Conservation (phyloP, 805 yeast species). For the Komagataella pseudopastoris region DNA sequence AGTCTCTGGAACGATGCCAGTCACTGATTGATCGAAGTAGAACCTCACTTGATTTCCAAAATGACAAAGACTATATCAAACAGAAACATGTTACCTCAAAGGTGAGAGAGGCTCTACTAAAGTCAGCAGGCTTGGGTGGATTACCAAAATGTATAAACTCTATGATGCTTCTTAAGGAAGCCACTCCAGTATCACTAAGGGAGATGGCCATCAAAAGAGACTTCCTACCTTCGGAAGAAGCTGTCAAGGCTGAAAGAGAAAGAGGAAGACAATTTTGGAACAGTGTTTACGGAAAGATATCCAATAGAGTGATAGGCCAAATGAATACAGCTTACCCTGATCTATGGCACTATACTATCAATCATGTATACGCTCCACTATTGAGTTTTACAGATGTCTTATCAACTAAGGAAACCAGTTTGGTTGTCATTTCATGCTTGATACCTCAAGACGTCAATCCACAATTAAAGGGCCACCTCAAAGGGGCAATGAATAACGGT, state of each 20-base stretch:
- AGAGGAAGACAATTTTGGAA: slow-evolving; percentile 64
- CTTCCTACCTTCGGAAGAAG: slow-evolving; percentile 5
- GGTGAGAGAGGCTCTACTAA: slow-evolving; percentile 66
- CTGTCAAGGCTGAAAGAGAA: slow-evolving; percentile 7
- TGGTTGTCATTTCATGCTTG: slow-evolving; percentile 65
- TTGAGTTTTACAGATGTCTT: slow-evolving; percentile 56
- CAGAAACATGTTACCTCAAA: slow-evolving; percentile 18
- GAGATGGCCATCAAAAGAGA: slow-evolving; percentile 10
- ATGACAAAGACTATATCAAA: background rate
- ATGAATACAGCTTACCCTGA: slow-evolving; percentile 74
- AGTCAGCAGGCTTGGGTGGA: slow-evolving; percentile 70
- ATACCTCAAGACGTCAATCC: slow-evolving; percentile 92
- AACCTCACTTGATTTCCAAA: slow-evolving; percentile 8
- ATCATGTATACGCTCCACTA: slow-evolving; percentile 67
- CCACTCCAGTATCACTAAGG: slow-evolving; percentile 41
- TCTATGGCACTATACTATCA: slow-evolving; percentile 58
- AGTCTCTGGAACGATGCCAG: slow-evolving; percentile 12
- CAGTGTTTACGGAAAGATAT: slow-evolving; percentile 61
- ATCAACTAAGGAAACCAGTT: slow-evolving; percentile 54
- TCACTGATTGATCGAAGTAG: slow-evolving; percentile 24
- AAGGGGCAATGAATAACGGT: slow-evolving; percentile 76
- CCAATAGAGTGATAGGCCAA: slow-evolving; percentile 52
- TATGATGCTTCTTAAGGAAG: slow-evolving; percentile 44
- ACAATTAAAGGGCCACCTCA: slow-evolving; percentile 80
- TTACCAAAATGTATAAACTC: slow-evolving; percentile 79